These are phyloP conservation scores for Zygosaccharomyces lentus DNA, from an alignment of 805 yeast genomes.

Conservation along the genomic window DNA sequence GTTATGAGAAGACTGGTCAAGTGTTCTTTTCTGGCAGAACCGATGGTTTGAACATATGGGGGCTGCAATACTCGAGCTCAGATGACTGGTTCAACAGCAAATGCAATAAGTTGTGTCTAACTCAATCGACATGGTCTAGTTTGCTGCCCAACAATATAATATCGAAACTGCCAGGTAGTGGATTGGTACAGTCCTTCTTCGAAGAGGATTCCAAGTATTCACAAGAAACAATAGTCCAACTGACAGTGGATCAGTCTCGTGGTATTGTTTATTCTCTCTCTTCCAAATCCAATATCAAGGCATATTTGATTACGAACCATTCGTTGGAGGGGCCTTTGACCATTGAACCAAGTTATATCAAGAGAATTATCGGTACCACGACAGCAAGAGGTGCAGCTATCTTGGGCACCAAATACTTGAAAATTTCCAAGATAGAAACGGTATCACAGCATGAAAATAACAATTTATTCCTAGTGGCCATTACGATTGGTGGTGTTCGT, in stretches of 20 bases:
- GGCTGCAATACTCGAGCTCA: slow-evolving; percentile 71
- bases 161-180: slow-evolving; percentile 37
- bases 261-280: slow-evolving; percentile 77
- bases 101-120: slow-evolving; percentile 77
- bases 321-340: slow-evolving; percentile 40
- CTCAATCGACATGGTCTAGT: slow-evolving; percentile 57
- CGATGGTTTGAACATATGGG: slow-evolving; percentile 81
- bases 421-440: slow-evolving; percentile 46
- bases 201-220: slow-evolving; percentile 32
- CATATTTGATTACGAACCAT: slow-evolving; percentile 52
- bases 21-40: slow-evolving; percentile 80
- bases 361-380: slow-evolving; percentile 40
- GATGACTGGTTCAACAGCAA: slow-evolving; percentile 85
- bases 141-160: slow-evolving; percentile 43
- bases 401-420: slow-evolving; percentile 50
- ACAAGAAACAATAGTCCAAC: slow-evolving; percentile 58
- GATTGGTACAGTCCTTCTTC: slow-evolving; percentile 36
- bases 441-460: slow-evolving; percentile 56
- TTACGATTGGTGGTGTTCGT: slow-evolving; percentile 81
- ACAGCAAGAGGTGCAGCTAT: slow-evolving; percentile 51
- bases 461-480: slow-evolving; percentile 68
- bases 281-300: slow-evolving; percentile 73
- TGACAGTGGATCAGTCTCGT: slow-evolving; percentile 73
- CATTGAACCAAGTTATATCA: slow-evolving; percentile 37
- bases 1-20: slow-evolving; percentile 63